Evolutionary conservation across 108 stramenopile genomes (phyloP).

Genomic region (Conticribra guillardii): DNA sequence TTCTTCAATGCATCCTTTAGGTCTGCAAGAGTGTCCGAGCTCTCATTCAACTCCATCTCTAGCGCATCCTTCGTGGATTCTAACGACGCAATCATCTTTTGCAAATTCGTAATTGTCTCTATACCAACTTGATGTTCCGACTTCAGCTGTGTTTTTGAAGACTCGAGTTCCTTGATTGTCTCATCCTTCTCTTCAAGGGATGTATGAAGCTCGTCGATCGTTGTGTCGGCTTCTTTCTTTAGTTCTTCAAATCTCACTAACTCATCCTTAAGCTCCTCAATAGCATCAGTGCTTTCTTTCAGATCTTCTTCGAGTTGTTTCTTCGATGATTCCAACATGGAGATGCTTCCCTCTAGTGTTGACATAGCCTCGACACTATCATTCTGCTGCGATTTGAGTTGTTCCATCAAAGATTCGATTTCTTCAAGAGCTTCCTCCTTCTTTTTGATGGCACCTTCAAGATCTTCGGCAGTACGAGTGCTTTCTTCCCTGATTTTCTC

Average conservation of each 20-base stretch:
- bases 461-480: slow-evolving; percentile 8
- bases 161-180: slow-evolving; percentile 4
- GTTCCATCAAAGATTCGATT: background rate
- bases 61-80: slow-evolving; percentile 23
- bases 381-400: background rate
- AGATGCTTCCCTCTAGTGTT: background rate
- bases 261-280: slow-evolving; percentile 35
- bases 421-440: background rate
- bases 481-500: slow-evolving; percentile 11
- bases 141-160: slow-evolving; percentile 1
- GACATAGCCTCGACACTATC: background rate
- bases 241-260: slow-evolving; percentile 36
- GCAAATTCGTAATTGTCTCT: slow-evolving; percentile 30
- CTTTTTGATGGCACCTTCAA: slow-evolving; percentile 9
- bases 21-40: slow-evolving; percentile 6
- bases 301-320: slow-evolving; percentile 30
- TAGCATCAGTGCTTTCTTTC: slow-evolving; percentile 46
- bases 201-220: slow-evolving; percentile 10
- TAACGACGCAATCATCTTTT: slow-evolving; percentile 29
- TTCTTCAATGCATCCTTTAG: slow-evolving; percentile 19
- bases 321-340: slow-evolving; percentile 6
- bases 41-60: slow-evolving; percentile 35
- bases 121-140: slow-evolving; percentile 34
- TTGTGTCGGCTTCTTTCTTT: slow-evolving; percentile 2
- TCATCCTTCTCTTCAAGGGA: slow-evolving; percentile 22